Evolutionary conservation across 2,329 filamentous ascomycete species (phyloP).

Genomic region (Botrytis fragariae): DNA sequence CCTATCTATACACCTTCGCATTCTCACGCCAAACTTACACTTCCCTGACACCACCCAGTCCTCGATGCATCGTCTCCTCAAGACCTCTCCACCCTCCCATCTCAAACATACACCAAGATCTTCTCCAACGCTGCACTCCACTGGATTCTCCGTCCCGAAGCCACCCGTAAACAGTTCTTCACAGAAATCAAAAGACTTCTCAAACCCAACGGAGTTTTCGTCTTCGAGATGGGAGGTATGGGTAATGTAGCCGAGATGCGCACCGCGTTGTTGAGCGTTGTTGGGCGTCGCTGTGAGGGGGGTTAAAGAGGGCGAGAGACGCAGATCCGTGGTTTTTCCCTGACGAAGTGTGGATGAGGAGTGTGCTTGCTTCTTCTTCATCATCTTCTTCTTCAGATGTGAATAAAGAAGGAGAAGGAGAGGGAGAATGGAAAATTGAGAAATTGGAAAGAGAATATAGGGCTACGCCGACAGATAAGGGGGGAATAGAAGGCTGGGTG

Average conservation of each 20-base stretch:
- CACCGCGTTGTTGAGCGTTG: conserved; percentile 51
- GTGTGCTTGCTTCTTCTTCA: conserved; percentile 31
- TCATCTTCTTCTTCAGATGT: neutral
- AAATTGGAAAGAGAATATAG: conserved; percentile 61
- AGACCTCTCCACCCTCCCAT: conserved; percentile 34
- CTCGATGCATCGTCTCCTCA: conserved; percentile 43
- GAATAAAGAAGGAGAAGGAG: neutral
- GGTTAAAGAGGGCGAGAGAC: conserved; percentile 49
- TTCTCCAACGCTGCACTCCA: conserved; percentile 64
- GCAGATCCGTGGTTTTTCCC: conserved; percentile 71
- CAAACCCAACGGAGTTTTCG: conserved; percentile 54
- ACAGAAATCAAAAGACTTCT: conserved; percentile 51
- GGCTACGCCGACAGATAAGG: conserved; percentile 56
- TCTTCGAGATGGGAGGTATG: conserved; percentile 70
- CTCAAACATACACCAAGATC: conserved; percentile 47
- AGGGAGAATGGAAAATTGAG: conserved; percentile 39
- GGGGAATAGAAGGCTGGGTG: conserved; percentile 65
- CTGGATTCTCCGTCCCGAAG: conserved; percentile 56
- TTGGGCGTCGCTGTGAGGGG: conserved; percentile 47
- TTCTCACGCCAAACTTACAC: neutral
- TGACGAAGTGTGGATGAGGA: conserved; percentile 55
- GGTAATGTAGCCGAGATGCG: conserved; percentile 66
- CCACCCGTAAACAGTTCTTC: conserved; percentile 51
- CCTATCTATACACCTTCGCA: neutral
- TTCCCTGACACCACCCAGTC: conserved; percentile 40